Evolutionary conservation across 345 rosid species (phyloP).

Genomic region (Eutrema yunnanense): DNA sequence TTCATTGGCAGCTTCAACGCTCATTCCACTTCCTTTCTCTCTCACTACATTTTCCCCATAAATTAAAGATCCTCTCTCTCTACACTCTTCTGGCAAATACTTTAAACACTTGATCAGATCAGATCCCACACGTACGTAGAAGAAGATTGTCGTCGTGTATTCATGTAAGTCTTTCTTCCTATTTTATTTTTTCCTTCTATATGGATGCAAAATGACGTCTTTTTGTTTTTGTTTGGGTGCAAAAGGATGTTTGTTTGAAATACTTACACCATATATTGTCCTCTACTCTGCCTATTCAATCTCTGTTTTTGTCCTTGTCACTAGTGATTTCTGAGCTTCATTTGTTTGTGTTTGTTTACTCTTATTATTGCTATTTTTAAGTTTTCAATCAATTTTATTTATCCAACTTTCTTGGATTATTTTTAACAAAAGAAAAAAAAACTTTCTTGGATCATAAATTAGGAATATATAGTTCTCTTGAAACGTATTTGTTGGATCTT

Average conservation of each 20-base stretch:
- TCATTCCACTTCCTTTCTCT: background rate
- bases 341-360: background rate
- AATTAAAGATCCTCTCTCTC: background rate
- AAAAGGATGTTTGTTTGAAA: background rate
- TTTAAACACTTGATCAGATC: background rate
- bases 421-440: too few species aligned
- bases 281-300: slow-evolving; percentile 3
- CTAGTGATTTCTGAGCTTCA: background rate
- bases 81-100: background rate
- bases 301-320: slow-evolving; percentile 1
- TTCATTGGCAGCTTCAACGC: slow-evolving; percentile 20
- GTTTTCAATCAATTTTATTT: background rate
- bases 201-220: background rate
- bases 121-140: background rate
- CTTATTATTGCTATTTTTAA: background rate
- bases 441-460: slow-evolving; percentile 8
- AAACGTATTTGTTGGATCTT: background rate
- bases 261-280: too few species aligned
- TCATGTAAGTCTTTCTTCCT: slow-evolving; percentile 3
- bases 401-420: slow-evolving; percentile 15
- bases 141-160: slow-evolving; percentile 1
- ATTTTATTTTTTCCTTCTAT: background rate
- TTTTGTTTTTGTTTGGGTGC: too few species aligned
- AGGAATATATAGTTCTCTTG: background rate
- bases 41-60: background rate